Conservation (phyloP, 305 asterid genomes). For the Withania somnifera region DNA sequence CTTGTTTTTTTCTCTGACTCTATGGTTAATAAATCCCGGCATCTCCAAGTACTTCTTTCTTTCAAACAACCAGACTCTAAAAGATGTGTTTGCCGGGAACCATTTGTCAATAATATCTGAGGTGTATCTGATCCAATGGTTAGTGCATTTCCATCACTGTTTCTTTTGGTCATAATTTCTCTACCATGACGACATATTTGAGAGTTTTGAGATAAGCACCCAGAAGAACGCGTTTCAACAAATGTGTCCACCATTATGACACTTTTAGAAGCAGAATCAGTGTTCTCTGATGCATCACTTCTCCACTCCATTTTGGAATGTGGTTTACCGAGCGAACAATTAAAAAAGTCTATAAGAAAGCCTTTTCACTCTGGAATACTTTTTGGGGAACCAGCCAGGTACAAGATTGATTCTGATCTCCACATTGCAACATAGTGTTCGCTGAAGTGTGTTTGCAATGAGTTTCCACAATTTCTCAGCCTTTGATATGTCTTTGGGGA, state of each 20-base stretch:
- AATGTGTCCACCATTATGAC: conserved; percentile 28
- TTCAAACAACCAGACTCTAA: conserved; percentile 14
- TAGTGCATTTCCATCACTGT: conserved; percentile 53
- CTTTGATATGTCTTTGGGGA: conserved; percentile 39
- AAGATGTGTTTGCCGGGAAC: conserved; percentile 4
- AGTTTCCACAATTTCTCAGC: conserved; percentile 79
- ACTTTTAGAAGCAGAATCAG: conserved; percentile 26
- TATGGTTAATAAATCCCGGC: conserved; percentile 11
- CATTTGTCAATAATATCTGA: conserved; percentile 10
- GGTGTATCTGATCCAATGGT: conserved; percentile 32
- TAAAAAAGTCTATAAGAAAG: conserved; percentile 40
- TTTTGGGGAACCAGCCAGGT: conserved; percentile 11
- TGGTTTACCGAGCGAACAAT: conserved; percentile 50
- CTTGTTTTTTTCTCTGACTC: conserved; percentile 25
- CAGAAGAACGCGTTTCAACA: conserved; percentile 42
- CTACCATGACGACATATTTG: conserved; percentile 34
- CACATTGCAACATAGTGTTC: conserved; percentile 42
- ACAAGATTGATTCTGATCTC: conserved; percentile 56
- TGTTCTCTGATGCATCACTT: conserved; percentile 27
- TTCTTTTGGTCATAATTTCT: conserved; percentile 37
- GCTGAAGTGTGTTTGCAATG: conserved; percentile 61
- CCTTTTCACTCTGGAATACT: conserved; percentile 24
- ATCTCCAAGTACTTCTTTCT: conserved; percentile 9
- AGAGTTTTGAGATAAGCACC: conserved; percentile 33
- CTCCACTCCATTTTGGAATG: conserved; percentile 23